A percentile compares a stretch with the other conserved stretches of the same genome.
phyloP scores from a whole-genome alignment of 2,329 filamentous ascomycete genomes.

The Penicillium freii region DNA sequence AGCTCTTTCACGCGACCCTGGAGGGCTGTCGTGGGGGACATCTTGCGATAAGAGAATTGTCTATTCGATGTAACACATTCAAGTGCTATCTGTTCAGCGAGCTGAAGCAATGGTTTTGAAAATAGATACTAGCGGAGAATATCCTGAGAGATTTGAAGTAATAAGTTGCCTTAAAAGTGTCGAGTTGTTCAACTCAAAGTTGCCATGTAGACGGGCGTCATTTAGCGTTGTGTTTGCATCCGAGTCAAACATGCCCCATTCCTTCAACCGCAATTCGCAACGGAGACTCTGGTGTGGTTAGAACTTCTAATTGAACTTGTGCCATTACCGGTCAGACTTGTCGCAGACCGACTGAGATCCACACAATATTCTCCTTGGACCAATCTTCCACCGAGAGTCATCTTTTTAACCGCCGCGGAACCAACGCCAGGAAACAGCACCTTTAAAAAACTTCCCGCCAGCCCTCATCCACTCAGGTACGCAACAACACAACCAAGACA shows the following conservation, averaged over 20 bases:
- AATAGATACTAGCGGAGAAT: background rate
- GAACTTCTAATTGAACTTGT: slow-evolving; percentile 7
- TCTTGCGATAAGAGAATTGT: slow-evolving; percentile 21
- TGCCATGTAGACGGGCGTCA: slow-evolving; percentile 30
- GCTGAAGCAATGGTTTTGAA: too few species aligned
- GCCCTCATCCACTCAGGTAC: slow-evolving; percentile 8
- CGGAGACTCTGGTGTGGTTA: slow-evolving; percentile 4
- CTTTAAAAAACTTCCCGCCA: slow-evolving; percentile 14
- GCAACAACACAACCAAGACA: background rate
- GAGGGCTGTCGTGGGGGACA: slow-evolving; percentile 43
- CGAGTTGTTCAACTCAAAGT: slow-evolving; percentile 23
- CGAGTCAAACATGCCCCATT: slow-evolving; percentile 27
- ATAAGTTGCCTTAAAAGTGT: background rate
- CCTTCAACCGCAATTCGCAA: slow-evolving; percentile 11
- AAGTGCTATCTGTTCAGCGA: background rate
- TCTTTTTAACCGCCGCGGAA: background rate
- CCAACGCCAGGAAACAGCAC: background rate
- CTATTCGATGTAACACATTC: background rate
- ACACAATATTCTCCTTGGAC: background rate
- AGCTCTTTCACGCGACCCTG: slow-evolving; percentile 52
- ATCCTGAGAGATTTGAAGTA: background rate
- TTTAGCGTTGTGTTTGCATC: slow-evolving; percentile 31
- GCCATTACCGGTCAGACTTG: background rate
- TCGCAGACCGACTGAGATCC: background rate
- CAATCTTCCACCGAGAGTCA: background rate